A percentile compares a stretch with the other conserved stretches of the same genome.
These are phyloP conservation scores for Aspergillus wentii DNA, from an alignment of 495 filamentous ascomycete species.

Conservation along the genomic window DNA sequence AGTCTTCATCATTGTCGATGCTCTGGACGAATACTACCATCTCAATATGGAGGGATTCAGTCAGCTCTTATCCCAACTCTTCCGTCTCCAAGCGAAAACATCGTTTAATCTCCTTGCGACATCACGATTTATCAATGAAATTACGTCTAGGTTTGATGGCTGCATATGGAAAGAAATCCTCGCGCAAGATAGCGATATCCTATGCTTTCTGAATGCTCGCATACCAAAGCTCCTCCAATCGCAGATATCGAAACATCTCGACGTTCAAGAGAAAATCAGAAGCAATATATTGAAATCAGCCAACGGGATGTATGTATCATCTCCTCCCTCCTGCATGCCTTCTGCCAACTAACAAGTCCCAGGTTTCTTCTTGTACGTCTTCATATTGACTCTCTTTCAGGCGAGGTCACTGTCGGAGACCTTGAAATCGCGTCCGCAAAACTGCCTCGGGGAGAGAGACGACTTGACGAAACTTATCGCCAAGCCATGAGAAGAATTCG, in stretches of 20 bases:
- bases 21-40: no score
- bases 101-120: constrained; percentile 11
- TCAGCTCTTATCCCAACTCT: constrained; percentile 3
- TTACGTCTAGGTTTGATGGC: neutral
- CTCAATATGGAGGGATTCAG: constrained; percentile 6
- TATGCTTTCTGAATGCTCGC: constrained; percentile 1
- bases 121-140: constrained; percentile 10
- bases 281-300: constrained; percentile 15
- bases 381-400: constrained; percentile 7
- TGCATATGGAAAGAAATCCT: constrained; percentile 1
- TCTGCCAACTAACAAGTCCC: neutral
- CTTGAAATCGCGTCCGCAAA: constrained; percentile 1
- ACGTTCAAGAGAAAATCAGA: constrained; percentile 18
- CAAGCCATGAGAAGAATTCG: neutral
- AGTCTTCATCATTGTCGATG: no score
- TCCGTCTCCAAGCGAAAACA: neutral
- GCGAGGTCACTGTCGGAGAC: neutral
- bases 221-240: constrained; percentile 11
- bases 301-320: constrained; percentile 25
- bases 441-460: neutral
- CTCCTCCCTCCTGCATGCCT: neutral
- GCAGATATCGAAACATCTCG: constrained; percentile 5
- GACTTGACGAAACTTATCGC: neutral
- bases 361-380: constrained; percentile 14
- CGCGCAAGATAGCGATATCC: constrained; percentile 2